Base-by-base conservation (phyloP, 1,139 yeast genomes). In the Candida sp. region DNA sequence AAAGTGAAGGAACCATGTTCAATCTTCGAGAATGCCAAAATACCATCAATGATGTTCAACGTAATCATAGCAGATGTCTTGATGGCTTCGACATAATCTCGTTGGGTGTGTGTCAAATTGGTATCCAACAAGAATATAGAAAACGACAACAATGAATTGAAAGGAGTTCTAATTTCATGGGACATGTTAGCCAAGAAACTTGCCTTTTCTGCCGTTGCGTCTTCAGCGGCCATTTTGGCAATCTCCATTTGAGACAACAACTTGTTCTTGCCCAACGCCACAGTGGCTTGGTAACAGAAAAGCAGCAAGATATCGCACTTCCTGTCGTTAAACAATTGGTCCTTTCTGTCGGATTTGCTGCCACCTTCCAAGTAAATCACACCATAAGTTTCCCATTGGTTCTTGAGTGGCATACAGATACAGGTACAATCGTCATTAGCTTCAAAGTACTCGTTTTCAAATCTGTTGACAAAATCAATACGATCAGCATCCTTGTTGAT, bases 131-230 rank as follows among this genome's bases (percentile, higher is more conserved):
- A 67, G 59, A 82, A 81, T 4, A 81, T 74, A 2, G 86, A 79
- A 62, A 85, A 82, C 4, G 84, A 80, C 51, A 82, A 66, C 46
- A 83, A 65, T 0, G 85, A 82, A 61, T 82, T 82, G 65, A 82
- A 81, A 0, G 86, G 86, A 1, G 86, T 82, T 53, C 86, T 65
- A 47, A 82, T 81, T 59, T 82, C 86, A 60, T 82, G 85, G 0
- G 84, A 79, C 86, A 82, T 81, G 54, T 81, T 81, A n/a, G 85
- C 85, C 49, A 82, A 61, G 56, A 82, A 82, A 48, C 83, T 77
- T 1, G 86, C 84, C 65, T 80, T 82, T 56, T 81, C 86, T 4
- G 80, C 82, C 0, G 85, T 82, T 1, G 86, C 86, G 49, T 80
- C 85, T 57, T 82, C 86, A 0, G 86, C 86, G 2, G 84, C 80